These are phyloP conservation scores for Parathielavia appendiculata DNA, from an alignment of 495 filamentous ascomycete genomes.

Conservation along the genomic window DNA sequence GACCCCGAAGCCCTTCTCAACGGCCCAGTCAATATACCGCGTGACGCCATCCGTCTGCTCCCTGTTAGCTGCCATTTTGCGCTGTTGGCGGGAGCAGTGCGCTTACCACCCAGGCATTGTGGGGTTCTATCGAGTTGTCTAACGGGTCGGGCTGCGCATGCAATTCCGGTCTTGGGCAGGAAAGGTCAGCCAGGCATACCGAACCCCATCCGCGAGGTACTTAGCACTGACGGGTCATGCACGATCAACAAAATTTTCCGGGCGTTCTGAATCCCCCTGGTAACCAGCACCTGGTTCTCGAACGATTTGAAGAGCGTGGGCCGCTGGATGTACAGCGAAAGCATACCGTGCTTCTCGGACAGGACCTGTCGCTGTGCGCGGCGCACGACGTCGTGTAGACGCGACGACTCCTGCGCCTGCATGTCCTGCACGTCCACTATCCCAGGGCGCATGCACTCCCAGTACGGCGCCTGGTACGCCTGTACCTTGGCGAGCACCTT, in stretches of 20 bases:
- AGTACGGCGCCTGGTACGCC: conserved; percentile 51
- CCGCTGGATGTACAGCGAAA: conserved; percentile 66
- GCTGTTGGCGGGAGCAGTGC: background rate
- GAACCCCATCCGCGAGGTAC: background rate
- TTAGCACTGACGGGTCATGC: conserved; percentile 67
- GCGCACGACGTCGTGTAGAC: conserved; percentile 65
- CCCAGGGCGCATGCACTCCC: conserved; percentile 56
- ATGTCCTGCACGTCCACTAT: conserved; percentile 43
- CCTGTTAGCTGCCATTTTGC: conserved; percentile 32
- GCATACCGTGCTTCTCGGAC: conserved; percentile 66
- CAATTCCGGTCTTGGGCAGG: conserved; percentile 58
- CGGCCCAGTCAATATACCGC: conserved; percentile 78
- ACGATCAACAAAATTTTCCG: conserved; percentile 65
- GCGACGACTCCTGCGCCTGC: conserved; percentile 27
- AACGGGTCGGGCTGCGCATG: conserved; percentile 61
- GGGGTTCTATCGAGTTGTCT: conserved; percentile 66
- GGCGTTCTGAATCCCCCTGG: conserved; percentile 40
- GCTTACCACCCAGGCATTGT: conserved; percentile 81
- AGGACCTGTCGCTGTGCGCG: conserved; percentile 64
- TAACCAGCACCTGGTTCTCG: conserved; percentile 84
- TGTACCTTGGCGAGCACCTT: conserved; percentile 48
- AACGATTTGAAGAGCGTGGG: conserved; percentile 69
- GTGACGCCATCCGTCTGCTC: conserved; percentile 67
- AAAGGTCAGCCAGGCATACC: conserved; percentile 7
- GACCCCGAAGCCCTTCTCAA: conserved; percentile 65